Percentiles rank a stretch among this genome's conserved stretches.
These are phyloP conservation scores for Pyrenochaeta sp. DNA, from an alignment of 2,329 filamentous ascomycete genomes.

Conservation along the genomic window DNA sequence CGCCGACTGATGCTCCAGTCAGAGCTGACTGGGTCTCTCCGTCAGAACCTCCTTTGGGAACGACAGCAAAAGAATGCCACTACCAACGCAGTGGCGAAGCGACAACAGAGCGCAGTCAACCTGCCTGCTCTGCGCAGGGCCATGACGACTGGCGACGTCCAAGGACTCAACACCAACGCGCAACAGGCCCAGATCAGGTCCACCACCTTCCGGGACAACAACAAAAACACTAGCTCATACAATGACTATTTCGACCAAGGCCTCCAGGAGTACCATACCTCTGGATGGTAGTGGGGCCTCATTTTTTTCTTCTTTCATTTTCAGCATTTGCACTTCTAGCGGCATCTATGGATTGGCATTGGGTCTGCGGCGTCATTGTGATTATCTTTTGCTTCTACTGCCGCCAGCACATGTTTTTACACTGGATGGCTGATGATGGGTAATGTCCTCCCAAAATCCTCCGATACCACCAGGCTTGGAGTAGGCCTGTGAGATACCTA, in stretches of 20 bases:
- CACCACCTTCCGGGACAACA: slow-evolving; percentile 65
- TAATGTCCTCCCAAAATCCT: slow-evolving; percentile 45
- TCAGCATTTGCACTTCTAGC: slow-evolving; percentile 45
- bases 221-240: slow-evolving; percentile 76
- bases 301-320: too few species aligned
- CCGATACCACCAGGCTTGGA: slow-evolving; percentile 45
- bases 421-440: slow-evolving; percentile 33
- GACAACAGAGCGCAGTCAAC: slow-evolving; percentile 72
- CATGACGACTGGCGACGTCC: slow-evolving; percentile 77
- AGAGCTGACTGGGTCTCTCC: slow-evolving; percentile 90
- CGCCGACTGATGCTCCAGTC: slow-evolving; percentile 94
- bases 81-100: slow-evolving; percentile 86
- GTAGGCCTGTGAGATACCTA: slow-evolving; percentile 50
- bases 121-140: slow-evolving; percentile 45
- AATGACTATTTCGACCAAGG: slow-evolving; percentile 77
- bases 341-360: slow-evolving; percentile 47
- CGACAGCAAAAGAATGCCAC: slow-evolving; percentile 93
- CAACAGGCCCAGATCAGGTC: slow-evolving; percentile 55
- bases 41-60: slow-evolving; percentile 92
- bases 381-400: slow-evolving; percentile 25
- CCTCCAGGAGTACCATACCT: slow-evolving; percentile 83
- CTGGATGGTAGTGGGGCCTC: slow-evolving; percentile 73
- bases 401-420: slow-evolving; percentile 18
- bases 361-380: slow-evolving; percentile 41
- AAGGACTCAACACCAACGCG: slow-evolving; percentile 79